Conservation (phyloP, 139 green algal species). For the Protoeuglena noctilucae region DNA sequence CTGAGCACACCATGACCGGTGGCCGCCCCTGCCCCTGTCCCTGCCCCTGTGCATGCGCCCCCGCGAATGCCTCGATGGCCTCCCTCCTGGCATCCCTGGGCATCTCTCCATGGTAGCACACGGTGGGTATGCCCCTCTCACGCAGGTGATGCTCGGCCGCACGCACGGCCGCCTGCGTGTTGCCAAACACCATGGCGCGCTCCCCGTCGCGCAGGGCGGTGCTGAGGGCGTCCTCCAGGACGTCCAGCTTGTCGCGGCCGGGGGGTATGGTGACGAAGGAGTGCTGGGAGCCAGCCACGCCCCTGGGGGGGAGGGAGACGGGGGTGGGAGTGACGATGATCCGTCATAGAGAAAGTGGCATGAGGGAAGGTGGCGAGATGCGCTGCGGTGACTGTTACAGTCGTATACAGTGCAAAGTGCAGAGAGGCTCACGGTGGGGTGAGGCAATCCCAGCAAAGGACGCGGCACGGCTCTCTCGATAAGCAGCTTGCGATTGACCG, state of each 20-base stretch:
- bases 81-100: conserved; percentile 16
- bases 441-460: not conserved
- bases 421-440: too few species aligned
- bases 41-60: not conserved
- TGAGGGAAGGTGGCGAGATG: not conserved
- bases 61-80: conserved; percentile 16
- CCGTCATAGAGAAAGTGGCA: conserved; percentile 1
- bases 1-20: conserved; percentile 68
- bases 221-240: conserved; percentile 24
- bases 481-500: not conserved
- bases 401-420: too few species aligned
- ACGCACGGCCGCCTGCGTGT: conserved; percentile 71
- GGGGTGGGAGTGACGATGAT: too few species aligned
- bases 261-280: conserved; percentile 54
- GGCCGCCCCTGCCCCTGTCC: not conserved
- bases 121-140: conserved; percentile 46
- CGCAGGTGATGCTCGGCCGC: conserved; percentile 67
- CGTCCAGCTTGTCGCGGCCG: conserved; percentile 55
- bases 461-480: not conserved
- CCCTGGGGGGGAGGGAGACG: conserved; percentile 50
- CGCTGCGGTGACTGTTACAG: too few species aligned
- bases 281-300: conserved; percentile 49
- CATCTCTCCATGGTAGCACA: conserved; percentile 87
- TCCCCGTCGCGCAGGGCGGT: conserved; percentile 11
- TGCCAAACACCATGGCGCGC: conserved; percentile 83